Evolutionary conservation across 352 stramenopile genomes (phyloP).

Genomic region (Vaucheria bursata): DNA sequence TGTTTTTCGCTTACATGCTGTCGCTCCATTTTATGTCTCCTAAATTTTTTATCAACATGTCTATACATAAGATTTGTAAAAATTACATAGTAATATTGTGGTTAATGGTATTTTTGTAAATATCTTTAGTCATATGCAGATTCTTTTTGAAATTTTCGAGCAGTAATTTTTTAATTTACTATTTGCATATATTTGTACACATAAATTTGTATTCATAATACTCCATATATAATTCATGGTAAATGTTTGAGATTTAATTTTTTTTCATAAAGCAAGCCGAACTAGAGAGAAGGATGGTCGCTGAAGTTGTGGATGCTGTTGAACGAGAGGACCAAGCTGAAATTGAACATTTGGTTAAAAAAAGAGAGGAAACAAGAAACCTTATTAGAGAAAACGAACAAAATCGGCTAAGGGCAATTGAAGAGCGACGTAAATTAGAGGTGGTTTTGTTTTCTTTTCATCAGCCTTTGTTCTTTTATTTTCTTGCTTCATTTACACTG

Average conservation of each 20-base stretch:
- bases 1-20: background rate
- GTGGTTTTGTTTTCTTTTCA: no score
- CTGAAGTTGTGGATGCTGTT: constrained; percentile 19
- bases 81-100: no score
- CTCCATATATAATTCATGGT: no score
- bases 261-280: constrained; percentile 33
- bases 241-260: no score
- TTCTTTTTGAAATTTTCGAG: no score
- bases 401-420: background rate
- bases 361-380: background rate
- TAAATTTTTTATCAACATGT: background rate
- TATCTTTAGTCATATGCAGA: no score
- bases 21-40: background rate
- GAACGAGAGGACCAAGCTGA: constrained; percentile 28
- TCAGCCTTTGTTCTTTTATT: background rate
- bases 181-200: no score
- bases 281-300: constrained; percentile 30
- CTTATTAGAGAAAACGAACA: background rate
- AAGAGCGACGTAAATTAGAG: background rate
- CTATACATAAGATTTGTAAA: no score
- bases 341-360: background rate
- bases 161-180: no score
- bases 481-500: background rate
- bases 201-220: no score
- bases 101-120: no score